Evolutionary conservation across 202 grass and related monocot species (phyloP).

Genomic region (Hordeum pubiflorum): DNA sequence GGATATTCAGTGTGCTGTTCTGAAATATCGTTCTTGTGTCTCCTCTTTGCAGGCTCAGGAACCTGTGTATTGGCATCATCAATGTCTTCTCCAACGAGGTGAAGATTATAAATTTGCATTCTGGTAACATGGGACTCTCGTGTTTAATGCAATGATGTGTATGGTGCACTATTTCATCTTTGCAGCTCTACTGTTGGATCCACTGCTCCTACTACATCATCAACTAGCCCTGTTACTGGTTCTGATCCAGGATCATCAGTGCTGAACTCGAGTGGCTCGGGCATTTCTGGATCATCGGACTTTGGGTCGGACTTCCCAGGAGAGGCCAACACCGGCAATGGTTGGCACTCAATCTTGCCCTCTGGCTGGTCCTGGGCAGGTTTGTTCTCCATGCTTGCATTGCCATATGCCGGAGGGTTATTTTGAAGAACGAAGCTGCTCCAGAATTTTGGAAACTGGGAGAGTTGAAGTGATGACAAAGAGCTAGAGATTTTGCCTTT

Average conservation of each 20-base stretch:
- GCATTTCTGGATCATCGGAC: constrained; percentile 10
- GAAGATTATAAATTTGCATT: constrained; percentile 14
- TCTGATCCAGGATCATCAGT: constrained; percentile 37
- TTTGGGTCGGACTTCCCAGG: constrained; percentile 31
- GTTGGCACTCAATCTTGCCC: constrained; percentile 6
- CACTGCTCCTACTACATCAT: constrained; percentile 14
- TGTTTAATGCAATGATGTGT: not conserved
- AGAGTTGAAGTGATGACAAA: constrained; percentile 9
- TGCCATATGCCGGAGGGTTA: constrained; percentile 3
- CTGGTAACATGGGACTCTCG: not conserved
- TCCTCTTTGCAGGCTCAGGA: constrained; percentile 37
- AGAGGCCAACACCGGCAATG: not conserved
- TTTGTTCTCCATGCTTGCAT: constrained; percentile 14
- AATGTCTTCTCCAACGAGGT: constrained; percentile 23
- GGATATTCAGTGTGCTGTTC: not conserved
- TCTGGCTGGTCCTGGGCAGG: constrained; percentile 9
- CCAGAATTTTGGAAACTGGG: not conserved
- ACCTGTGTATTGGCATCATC: constrained; percentile 41
- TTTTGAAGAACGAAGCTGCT: constrained; percentile 15
- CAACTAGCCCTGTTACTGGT: constrained; percentile 24
- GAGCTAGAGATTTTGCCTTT: not conserved
- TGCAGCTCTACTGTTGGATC: constrained; percentile 34
- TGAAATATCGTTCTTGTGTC: not conserved
- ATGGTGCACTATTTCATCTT: constrained; percentile 13
- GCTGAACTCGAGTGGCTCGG: constrained; percentile 32